Base-by-base conservation (phyloP, 768 basidiomycete genomes). In the Rossbeevera mucosa region DNA sequence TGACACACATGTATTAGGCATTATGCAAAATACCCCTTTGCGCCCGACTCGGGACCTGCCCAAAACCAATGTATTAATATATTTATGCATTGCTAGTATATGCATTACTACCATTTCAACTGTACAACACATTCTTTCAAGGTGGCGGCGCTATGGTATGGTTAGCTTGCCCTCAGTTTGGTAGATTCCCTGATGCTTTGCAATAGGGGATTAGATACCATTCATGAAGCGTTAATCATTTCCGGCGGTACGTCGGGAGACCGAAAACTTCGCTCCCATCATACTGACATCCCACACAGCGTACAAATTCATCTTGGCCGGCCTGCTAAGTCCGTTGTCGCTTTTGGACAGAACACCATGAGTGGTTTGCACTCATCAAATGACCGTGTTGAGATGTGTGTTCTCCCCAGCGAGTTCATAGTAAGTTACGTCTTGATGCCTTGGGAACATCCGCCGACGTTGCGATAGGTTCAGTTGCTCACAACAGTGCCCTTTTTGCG, bases 111-210 rank as follows among this genome's bases (percentile, higher is more conserved):
- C n/a, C n/a, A n/a, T n/a, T n/a, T n/a, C n/a, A n/a, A n/a, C n/a
- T n/a, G n/a, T n/a, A n/a, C 26, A 36, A 13, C 7, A 5, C 24
- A 1, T 25, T 9, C 18, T n/a, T 31, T 5, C 1, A 14, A 61
- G 60, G 60, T 59, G 13, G 47, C 49, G 16, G 29, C 5, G 6
- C 1, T 60, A 31, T 60, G 59, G 59, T 61, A 31, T 7, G 2
- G 2, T 2, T 8, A 8, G 7, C 7, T 5, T 18, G 20, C 2
- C 14, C 12, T 38, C 3, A 0, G 14, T 22, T 36, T 1, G 1
- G 13, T 1, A 9, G 21, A 16, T 0, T 24, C 13, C 25, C 22
- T 29, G 13, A 61, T 21, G 1, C 12, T 24, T 47, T 2, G 12
- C 5, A n/a, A 26, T n/a, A 62, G 60, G 51, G 24, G 18, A 13